phyloP scores from a whole-genome alignment of 2,329 filamentous ascomycete species.

The Anthostomella pinea region DNA sequence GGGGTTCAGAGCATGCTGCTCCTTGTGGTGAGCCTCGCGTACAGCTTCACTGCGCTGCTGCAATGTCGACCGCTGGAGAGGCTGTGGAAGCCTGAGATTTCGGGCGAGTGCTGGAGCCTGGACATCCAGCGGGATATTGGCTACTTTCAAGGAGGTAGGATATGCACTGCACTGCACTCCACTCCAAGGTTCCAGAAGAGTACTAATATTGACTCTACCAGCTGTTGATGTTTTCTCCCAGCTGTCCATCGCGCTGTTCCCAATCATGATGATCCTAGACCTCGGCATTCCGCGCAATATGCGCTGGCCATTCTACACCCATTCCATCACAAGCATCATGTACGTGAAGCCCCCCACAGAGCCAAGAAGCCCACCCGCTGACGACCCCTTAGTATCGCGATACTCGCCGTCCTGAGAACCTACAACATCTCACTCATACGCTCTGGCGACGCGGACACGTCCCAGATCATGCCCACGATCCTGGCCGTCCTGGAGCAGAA shows the following conservation, averaged over 20 bases:
- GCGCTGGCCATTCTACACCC: conserved; percentile 35
- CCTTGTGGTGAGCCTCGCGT: conserved; percentile 32
- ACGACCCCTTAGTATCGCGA: conserved; percentile 24
- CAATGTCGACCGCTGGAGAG: conserved; percentile 38
- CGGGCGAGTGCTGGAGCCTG: conserved; percentile 33
- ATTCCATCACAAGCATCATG: conserved; percentile 30
- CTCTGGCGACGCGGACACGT: conserved; percentile 27
- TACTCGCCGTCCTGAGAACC: conserved; percentile 33
- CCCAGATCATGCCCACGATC: conserved; percentile 31
- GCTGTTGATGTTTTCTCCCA: conserved; percentile 36
- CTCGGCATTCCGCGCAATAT: conserved; percentile 26
- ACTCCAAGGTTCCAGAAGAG: too few species aligned
- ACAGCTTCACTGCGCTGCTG: conserved; percentile 33
- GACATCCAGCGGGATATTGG: conserved; percentile 33
- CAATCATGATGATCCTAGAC: conserved; percentile 31
- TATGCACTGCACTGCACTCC: neutral
- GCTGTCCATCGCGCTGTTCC: conserved; percentile 35
- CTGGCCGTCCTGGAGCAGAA: conserved; percentile 37
- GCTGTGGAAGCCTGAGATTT: conserved; percentile 32
- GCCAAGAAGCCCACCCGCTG: conserved; percentile 1
- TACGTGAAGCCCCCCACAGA: conserved; percentile 14
- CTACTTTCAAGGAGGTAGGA: conserved; percentile 34
- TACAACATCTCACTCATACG: conserved; percentile 33
- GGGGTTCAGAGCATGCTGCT: conserved; percentile 31
- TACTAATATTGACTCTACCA: conserved; percentile 6